Evolutionary conservation across 2,329 filamentous ascomycete species (phyloP).

Genomic region (Colletotrichum cereale): DNA sequence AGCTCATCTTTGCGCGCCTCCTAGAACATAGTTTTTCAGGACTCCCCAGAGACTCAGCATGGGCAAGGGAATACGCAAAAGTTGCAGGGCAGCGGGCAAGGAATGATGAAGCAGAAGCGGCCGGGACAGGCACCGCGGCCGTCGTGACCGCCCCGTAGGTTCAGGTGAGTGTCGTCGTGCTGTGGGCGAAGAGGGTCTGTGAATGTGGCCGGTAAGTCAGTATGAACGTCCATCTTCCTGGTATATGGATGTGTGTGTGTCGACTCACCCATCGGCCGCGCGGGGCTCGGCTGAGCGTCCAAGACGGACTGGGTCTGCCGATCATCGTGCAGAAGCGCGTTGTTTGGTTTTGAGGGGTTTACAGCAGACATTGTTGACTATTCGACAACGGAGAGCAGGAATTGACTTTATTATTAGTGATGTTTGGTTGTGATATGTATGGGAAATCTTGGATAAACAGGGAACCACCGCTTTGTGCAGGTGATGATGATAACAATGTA

Average conservation of each 20-base stretch:
- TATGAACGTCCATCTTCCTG: neutral
- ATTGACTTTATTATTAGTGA: neutral
- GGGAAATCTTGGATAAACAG: no score
- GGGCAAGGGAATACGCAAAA: slow-evolving; percentile 49
- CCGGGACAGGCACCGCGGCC: slow-evolving; percentile 47
- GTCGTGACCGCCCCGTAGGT: neutral
- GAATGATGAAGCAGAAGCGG: slow-evolving; percentile 54
- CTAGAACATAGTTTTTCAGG: neutral
- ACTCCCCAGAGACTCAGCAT: slow-evolving; percentile 36
- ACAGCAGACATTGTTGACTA: neutral
- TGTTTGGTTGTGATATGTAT: no score
- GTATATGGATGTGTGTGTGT: neutral
- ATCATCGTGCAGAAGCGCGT: neutral
- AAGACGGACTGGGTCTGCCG: neutral
- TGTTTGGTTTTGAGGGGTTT: neutral
- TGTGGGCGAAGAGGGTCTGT: neutral
- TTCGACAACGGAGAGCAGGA: no score
- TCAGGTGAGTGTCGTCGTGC: neutral
- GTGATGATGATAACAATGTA: no score
- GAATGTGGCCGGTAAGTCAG: neutral
- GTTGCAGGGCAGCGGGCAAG: slow-evolving; percentile 52
- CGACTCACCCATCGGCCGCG: neutral
- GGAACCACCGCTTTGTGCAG: no score
- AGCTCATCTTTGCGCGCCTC: neutral
- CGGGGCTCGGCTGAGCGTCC: neutral